Conservation (phyloP, 768 basidiomycete genomes). For the Russula foetens region DNA sequence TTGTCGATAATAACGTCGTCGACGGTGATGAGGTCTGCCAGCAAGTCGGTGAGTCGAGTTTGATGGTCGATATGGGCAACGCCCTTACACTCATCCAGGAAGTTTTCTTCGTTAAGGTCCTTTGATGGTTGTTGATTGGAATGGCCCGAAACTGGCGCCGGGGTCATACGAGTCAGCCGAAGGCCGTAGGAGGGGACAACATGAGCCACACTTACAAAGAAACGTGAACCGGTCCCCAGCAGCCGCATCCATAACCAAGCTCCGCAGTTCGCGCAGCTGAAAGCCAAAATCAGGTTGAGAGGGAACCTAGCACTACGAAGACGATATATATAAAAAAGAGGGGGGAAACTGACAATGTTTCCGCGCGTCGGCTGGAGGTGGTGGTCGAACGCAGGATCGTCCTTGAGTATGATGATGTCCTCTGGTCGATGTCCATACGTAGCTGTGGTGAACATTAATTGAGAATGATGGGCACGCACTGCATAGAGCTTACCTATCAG, state of each 20-base stretch:
- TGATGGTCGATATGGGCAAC: neutral
- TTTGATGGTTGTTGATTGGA: constrained; percentile 14
- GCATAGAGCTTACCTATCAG: neutral
- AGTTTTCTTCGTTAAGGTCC: constrained; percentile 13
- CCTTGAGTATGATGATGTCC: constrained; percentile 15
- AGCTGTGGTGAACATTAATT: too few species aligned
- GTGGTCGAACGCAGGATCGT: neutral
- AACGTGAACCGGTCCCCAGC: constrained; percentile 24
- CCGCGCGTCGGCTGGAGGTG: constrained; percentile 15
- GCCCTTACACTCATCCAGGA: constrained; percentile 9
- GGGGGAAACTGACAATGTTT: constrained; percentile 8
- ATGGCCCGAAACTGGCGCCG: constrained; percentile 6
- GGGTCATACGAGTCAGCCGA: neutral
- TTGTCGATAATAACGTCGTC: constrained; percentile 21
- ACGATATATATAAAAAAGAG: neutral
- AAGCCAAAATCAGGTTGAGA: neutral
- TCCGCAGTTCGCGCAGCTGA: constrained; percentile 15
- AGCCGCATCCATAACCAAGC: constrained; percentile 18
- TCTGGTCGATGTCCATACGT: constrained; percentile 10
- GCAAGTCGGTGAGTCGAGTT: neutral
- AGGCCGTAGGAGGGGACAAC: neutral
- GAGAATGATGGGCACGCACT: too few species aligned
- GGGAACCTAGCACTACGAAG: neutral
- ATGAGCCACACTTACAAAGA: constrained; percentile 20
- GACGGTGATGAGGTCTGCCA: constrained; percentile 13